Base-by-base conservation (phyloP, 768 basidiomycete genomes). In the Suillus plorans region DNA sequence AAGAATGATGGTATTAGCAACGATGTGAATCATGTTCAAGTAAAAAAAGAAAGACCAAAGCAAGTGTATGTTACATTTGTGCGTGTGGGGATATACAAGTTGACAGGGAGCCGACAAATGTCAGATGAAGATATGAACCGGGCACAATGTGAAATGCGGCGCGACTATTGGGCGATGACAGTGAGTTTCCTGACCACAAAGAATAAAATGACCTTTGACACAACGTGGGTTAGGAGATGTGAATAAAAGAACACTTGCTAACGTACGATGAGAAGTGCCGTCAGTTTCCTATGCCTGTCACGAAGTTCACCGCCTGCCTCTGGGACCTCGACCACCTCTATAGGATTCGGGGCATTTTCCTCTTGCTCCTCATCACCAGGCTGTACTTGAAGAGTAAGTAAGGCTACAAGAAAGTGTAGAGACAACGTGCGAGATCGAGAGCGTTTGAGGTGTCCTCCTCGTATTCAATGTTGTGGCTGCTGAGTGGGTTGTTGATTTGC, bases 251-350 rank as follows among this genome's bases (percentile, higher is more conserved):
- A 47, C 42, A 13, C 22, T 16, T 7, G 44, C n/a, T 44, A 55
- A 64, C 63, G 18, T 36, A 64, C 63, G 10, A 64, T 31, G 28
- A 60, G 22, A 4, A 64, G 8, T n/a, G 25, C 44, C 20, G 13
- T 45, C 22, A 64, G 13, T 44, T 58, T 60, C 12, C 28, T 20
- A 25, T n/a, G 63, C 28, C 57, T 58, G 4, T 14, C 13, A 25
- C 7, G 57, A 41, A 34, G 58, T 28, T 3, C 52, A 31, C 12
- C n/a, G 20, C 14, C 58, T 16, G 13, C 37, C 8, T 60, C 58
- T 13, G 18, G 16, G 8, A 39, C 37, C 7, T 28, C n/a, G n/a
- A 20, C 10, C 1, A 28, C 60, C 28, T 37, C 42, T 47, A 3
- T 10, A 3, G 5, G 25, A 1, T 31, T 31, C 31, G 31, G 31